Evolutionary conservation across 352 stramenopile genomes (phyloP).

Genomic region (Vaucheria bursata): DNA sequence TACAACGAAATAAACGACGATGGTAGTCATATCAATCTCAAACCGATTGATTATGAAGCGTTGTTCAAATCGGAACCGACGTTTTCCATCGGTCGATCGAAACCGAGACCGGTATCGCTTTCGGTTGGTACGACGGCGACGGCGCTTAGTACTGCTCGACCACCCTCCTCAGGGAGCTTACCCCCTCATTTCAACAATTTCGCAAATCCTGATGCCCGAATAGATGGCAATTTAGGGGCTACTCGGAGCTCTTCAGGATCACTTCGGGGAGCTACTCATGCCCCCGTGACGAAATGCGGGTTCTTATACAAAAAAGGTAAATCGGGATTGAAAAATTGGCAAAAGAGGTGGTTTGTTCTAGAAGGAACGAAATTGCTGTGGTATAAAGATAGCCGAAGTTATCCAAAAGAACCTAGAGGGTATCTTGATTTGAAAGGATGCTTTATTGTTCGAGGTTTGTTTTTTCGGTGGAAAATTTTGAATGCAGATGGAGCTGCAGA

Average conservation of each 20-base stretch:
- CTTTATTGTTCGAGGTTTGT: slow-evolving; percentile 29
- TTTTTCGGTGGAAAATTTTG: slow-evolving; percentile 35
- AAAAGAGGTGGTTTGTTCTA: slow-evolving; percentile 40
- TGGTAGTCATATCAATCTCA: background rate
- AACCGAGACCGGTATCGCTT: background rate
- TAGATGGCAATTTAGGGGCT: background rate
- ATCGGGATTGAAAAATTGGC: slow-evolving; percentile 34
- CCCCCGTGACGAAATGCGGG: slow-evolving; percentile 26
- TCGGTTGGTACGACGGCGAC: background rate
- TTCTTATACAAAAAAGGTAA: slow-evolving; percentile 43
- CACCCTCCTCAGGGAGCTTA: background rate
- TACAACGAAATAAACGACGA: slow-evolving; percentile 26
- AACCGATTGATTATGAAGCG: slow-evolving; percentile 39
- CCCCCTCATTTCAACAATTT: background rate
- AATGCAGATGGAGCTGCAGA: slow-evolving; percentile 28
- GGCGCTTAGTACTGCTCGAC: background rate
- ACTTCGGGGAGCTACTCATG: slow-evolving; percentile 24
- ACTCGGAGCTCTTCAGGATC: background rate
- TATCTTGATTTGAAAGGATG: slow-evolving; percentile 36
- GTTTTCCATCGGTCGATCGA: background rate
- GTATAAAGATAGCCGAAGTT: slow-evolving; percentile 38
- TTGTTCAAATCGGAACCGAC: slow-evolving; percentile 14
- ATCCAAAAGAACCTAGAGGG: slow-evolving; percentile 30
- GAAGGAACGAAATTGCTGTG: slow-evolving; percentile 40
- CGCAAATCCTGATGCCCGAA: too few relatives aligned